Percentiles rank a stretch among this genome's conserved stretches.
phyloP scores from a whole-genome alignment of 108 stramenopile species.

The Nannochloropsis gaditana region DNA sequence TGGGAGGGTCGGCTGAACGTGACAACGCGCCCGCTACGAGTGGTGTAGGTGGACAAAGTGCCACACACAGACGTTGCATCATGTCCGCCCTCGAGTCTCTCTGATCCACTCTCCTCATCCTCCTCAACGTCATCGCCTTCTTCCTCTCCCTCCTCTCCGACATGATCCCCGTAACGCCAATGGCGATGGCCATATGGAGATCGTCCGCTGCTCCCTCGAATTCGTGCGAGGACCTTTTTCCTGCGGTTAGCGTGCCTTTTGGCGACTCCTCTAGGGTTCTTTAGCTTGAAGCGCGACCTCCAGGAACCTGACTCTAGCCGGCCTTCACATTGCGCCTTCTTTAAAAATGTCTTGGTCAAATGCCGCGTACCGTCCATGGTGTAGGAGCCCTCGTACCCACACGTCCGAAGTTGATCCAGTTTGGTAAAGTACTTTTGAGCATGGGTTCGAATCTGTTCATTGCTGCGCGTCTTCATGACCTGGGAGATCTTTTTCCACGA shows the following conservation, averaged over 20 bases:
- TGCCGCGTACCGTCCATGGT: constrained; percentile 14
- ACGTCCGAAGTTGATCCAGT: not conserved
- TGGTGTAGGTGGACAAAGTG: not conserved
- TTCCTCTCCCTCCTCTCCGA: not conserved
- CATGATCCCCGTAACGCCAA: no score
- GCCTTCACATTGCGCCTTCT: constrained; percentile 1
- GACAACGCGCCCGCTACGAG: not conserved
- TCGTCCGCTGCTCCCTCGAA: not conserved
- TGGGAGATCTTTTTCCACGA: constrained; percentile 31
- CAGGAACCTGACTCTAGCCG: not conserved
- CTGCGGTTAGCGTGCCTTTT: not conserved
- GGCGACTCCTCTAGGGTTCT: not conserved
- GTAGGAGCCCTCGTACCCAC: constrained; percentile 2
- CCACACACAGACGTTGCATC: not conserved
- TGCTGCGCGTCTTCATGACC: constrained; percentile 38
- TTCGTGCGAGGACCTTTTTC: not conserved
- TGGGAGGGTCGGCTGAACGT: not conserved
- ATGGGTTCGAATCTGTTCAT: constrained; percentile 43
- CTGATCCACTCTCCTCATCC: not conserved
- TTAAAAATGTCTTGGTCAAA: constrained; percentile 16
- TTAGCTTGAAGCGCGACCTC: not conserved
- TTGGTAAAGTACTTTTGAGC: constrained; percentile 48
- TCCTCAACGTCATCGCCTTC: not conserved
- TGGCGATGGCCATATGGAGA: not conserved
- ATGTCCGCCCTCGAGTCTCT: not conserved